Conservation (phyloP, 176 grass and related monocot genomes). For the Carex myosuroides region DNA sequence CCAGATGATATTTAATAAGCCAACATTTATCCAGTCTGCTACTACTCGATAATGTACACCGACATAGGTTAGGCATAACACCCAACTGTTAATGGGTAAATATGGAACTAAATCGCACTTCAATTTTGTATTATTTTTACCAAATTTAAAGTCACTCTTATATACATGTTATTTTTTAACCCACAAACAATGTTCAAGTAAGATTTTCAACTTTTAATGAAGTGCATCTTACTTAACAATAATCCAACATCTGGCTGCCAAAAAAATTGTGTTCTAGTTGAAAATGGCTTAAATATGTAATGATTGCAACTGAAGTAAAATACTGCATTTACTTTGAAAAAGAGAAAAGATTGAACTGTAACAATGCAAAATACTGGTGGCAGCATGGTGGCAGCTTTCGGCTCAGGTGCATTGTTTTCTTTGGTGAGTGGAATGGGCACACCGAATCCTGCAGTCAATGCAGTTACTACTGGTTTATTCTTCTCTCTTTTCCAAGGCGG, state of each 20-base stretch:
- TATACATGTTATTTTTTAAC: not conserved
- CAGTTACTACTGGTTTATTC: conserved; percentile 71
- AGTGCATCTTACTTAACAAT: not conserved
- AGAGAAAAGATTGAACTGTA: not conserved
- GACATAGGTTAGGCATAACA: not conserved
- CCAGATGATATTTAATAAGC: not conserved
- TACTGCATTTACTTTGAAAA: not conserved
- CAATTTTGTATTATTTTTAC: not conserved
- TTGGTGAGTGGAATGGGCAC: conserved; percentile 94
- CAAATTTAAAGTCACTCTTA: not conserved
- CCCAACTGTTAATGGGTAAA: not conserved
- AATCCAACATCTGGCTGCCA: not conserved
- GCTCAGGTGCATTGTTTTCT: conserved; percentile 94
- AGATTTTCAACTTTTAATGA: not conserved
- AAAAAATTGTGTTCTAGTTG: not conserved
- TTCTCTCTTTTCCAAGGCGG: conserved; percentile 98
- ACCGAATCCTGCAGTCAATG: conserved; percentile 76
- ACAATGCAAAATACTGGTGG: conserved; percentile 21
- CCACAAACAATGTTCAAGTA: not conserved
- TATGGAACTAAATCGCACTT: not conserved
- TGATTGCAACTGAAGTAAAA: not conserved
- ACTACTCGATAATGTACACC: not conserved
- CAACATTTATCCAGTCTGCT: not conserved
- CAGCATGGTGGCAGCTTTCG: conserved; percentile 93
- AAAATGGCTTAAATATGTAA: not conserved